Conservation (phyloP, 768 basidiomycete species). For the Lactarius sanguifluus region DNA sequence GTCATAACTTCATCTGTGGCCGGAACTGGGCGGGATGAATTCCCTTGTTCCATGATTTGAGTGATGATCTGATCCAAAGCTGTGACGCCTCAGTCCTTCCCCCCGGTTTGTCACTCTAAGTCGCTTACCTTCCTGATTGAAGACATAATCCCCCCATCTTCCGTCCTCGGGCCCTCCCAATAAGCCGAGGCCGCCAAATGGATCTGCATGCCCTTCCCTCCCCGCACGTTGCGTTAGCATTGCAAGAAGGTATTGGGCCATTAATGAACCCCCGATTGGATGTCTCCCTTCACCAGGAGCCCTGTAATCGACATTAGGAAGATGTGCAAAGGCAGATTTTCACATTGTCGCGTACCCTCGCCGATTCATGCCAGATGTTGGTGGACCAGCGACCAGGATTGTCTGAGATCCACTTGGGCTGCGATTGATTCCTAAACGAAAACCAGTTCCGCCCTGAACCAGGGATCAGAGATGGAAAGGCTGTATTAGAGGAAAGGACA, state of each 20-base stretch:
- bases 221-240: slow-evolving; percentile 46
- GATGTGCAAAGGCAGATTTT: slow-evolving; percentile 32
- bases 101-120: not conserved
- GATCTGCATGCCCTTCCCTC: slow-evolving; percentile 45
- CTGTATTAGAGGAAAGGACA: slow-evolving; percentile 28
- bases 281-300: slow-evolving; percentile 30
- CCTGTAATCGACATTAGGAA: slow-evolving; percentile 37
- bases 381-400: slow-evolving; percentile 41
- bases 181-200: slow-evolving; percentile 41
- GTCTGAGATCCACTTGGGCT: slow-evolving; percentile 37
- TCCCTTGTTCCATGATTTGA: slow-evolving; percentile 82
- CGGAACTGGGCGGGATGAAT: slow-evolving; percentile 72
- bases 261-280: slow-evolving; percentile 56
- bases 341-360: slow-evolving; percentile 23
- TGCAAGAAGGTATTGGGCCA: slow-evolving; percentile 73
- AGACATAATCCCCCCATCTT: slow-evolving; percentile 87
- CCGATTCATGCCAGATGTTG: slow-evolving; percentile 32
- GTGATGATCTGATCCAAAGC: slow-evolving; percentile 84
- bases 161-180: slow-evolving; percentile 49
- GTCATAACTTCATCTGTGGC: slow-evolving; percentile 78
- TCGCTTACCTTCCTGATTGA: slow-evolving; percentile 78
- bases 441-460: slow-evolving; percentile 33
- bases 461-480: slow-evolving; percentile 1
- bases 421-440: slow-evolving; percentile 41
- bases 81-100: slow-evolving; percentile 33